Base-by-base conservation (phyloP, 2,329 filamentous ascomycete species). In the Lachnellula hyalina region DNA sequence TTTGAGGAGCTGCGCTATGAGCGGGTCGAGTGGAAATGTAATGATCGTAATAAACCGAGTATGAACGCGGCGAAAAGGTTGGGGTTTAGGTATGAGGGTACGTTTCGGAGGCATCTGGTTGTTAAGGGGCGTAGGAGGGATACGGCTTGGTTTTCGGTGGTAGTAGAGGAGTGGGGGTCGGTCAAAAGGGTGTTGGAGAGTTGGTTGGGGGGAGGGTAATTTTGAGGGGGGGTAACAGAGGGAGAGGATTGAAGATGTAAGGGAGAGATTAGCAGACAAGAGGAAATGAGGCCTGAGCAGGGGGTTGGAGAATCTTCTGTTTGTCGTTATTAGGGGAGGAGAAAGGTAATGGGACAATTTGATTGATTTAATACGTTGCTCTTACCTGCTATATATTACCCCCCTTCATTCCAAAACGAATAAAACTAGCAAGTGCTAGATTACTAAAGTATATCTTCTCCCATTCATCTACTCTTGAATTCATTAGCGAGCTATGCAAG, bases 21-120 rank as follows among this genome's bases (percentile, higher is more conserved):
- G 3, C 72, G 84, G 7, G 75, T 84, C 4, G 83, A 86, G 66
- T 87, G 84, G 83, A 87, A 86, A 62, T 82, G 80, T 51, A 77
- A 86, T 63, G 61, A 73, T 15, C 68, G 82, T 11, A 87, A 87
- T 63, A 71, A 61, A 36, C 71, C 76, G 0, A 84, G 80, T 45
- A 70, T 74, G 14, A 70, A 74, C 4, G 83, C 84, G 0, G 84
- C 84, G 0, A 54, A 70, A 60, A 70, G 84, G 2, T 65, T 85
- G 8, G 84, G 84, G 0, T 87, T 86, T 60, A 67, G 66, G 0
- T 81, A 70, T 61, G 84, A 87, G 65, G 84, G 84, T 0, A 62
- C 76, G 0, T 85, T 86, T 58, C 73, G 82, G 51, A 80, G 83
- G 58, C 82, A 87, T 64, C 76, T 84, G 75, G 73, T 86, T 32